Percentiles rank a stretch among this genome's conserved stretches.
Evolutionary conservation across 306 rosid genomes (phyloP).

Genomic region (Quercus mongolica): DNA sequence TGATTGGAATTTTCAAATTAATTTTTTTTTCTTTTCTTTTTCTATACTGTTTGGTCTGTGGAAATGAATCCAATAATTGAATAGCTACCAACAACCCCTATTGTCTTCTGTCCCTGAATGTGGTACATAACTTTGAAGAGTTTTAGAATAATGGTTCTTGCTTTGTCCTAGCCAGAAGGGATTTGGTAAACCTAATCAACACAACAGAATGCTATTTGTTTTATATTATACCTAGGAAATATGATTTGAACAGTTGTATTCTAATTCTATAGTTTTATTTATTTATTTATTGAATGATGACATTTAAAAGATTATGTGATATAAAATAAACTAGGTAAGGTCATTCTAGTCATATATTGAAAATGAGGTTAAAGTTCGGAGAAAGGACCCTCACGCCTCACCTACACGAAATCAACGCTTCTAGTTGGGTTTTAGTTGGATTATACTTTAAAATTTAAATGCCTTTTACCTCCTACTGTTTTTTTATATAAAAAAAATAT

Average conservation of each 20-base stretch:
- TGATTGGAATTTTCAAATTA: not conserved
- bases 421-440: not conserved
- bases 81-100: not conserved
- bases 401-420: conserved; percentile 5
- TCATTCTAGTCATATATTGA: not conserved
- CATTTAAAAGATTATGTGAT: not conserved
- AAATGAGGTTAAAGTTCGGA: not conserved
- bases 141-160: not conserved
- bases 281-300: not conserved
- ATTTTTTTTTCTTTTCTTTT: not conserved
- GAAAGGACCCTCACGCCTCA: not conserved
- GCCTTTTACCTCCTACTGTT: no score
- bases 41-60: not conserved
- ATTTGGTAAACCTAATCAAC: not conserved
- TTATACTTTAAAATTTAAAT: not conserved
- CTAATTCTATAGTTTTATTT: not conserved
- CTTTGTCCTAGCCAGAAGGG: no score
- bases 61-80: not conserved
- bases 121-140: not conserved
- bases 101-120: not conserved
- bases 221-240: not conserved
- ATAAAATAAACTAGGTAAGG: not conserved
- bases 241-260: not conserved
- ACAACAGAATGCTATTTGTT: not conserved
- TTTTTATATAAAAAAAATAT: no score